Percentiles rank a stretch among this genome's conserved stretches.
phyloP scores from a whole-genome alignment of 257 asterid species.

The Solanum chiquidenum region DNA sequence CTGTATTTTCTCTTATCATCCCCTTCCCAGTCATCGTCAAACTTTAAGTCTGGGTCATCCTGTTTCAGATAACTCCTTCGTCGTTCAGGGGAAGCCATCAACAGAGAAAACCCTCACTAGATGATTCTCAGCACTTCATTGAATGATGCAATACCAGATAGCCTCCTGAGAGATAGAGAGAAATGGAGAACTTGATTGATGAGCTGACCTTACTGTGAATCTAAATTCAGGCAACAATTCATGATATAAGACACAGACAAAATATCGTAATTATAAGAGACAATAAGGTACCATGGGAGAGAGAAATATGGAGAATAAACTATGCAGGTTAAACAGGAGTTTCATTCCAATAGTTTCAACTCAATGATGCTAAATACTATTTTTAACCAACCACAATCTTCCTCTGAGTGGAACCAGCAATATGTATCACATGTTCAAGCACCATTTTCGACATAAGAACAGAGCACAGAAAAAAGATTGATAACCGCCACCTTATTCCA shows the following conservation, averaged over 20 bases:
- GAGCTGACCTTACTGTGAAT: background rate
- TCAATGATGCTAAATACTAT: background rate
- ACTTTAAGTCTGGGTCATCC: slow-evolving; percentile 48
- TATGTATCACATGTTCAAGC: background rate
- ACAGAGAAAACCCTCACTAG: slow-evolving; percentile 15
- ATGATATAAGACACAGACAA: background rate
- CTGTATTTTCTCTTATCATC: slow-evolving; percentile 45
- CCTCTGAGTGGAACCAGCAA: background rate
- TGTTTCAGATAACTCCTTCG: slow-evolving; percentile 32
- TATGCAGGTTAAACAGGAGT: background rate
- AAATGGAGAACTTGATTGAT: background rate
- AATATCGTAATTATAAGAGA: background rate
- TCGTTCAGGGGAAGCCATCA: slow-evolving; percentile 63
- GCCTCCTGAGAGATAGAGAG: background rate
- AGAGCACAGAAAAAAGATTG: background rate
- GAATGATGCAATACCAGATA: background rate
- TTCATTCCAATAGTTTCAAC: background rate
- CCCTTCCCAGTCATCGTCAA: slow-evolving; percentile 33
- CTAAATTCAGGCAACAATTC: background rate
- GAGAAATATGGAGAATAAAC: background rate
- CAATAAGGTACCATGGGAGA: background rate
- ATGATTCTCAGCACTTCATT: background rate
- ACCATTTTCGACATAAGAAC: background rate
- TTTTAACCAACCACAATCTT: background rate
- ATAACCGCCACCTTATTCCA: background rate